Evolutionary conservation across 2,329 filamentous ascomycete genomes (phyloP).

Genomic region (Botrytis fabae): DNA sequence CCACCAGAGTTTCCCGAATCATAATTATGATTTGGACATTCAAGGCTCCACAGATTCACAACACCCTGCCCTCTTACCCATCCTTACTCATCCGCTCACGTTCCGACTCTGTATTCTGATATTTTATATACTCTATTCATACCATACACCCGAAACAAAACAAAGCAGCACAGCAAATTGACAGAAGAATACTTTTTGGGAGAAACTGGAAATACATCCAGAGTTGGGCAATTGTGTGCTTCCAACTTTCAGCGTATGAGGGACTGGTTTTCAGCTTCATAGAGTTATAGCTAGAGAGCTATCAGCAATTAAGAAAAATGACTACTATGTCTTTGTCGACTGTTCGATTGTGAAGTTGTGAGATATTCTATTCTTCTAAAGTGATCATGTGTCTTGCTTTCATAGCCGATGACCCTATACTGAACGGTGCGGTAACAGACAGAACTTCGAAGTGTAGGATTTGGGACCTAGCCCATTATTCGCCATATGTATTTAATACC

Average conservation of each 20-base stretch:
- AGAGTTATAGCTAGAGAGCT: background rate
- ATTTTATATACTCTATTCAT: background rate
- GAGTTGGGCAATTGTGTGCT: background rate
- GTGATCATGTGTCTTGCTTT: fast-evolving
- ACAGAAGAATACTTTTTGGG: background rate
- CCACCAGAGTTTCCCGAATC: background rate
- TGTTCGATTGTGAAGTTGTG: background rate
- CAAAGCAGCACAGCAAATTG: background rate
- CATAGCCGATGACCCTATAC: background rate
- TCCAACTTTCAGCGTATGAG: background rate
- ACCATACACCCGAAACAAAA: background rate
- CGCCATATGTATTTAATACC: background rate
- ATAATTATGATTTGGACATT: no score
- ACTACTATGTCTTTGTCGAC: background rate
- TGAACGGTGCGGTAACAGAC: background rate
- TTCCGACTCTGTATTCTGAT: background rate
- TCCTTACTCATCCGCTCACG: no score
- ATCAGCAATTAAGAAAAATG: background rate
- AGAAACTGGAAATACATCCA: background rate
- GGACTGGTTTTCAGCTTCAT: background rate
- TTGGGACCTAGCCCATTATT: background rate
- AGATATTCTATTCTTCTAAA: background rate
- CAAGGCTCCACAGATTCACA: no score
- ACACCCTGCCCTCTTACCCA: no score
- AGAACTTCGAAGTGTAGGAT: background rate